Base-by-base conservation (phyloP, 169 alveolate genomes). In the Plasmodium yoelii region DNA sequence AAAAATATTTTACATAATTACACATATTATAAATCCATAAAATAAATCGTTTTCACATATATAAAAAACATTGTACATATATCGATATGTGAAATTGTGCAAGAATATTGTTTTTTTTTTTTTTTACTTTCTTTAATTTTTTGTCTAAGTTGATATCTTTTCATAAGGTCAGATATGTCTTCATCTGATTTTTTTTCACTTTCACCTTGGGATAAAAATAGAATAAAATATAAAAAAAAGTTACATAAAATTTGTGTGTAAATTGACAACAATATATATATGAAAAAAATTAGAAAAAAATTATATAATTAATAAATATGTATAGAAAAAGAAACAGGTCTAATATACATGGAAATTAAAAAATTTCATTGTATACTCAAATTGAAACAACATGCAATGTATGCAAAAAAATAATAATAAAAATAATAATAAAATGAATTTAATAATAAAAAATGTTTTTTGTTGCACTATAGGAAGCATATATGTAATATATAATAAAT, bases 71-170 rank as follows among this genome's bases (percentile, higher is more conserved):
- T n/a, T 65, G 18, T 9, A 44, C 15, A 22, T 53, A 65, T n/a
- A 65, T 65, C 8, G 28, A 65, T 15, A 61, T 19, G 8, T 26
- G 1, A 55, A 55, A 55, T 15, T 10, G 15, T 55, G 8, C 22
- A 55, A 55, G 15, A 7, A 55, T 55, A 6, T 55, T 55, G 22
- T 55, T 49, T 47, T 49, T 47, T 51, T 49, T 47, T 51, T 61
- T 53, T 19, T 44, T 63, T 67, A 80, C 90, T 80, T 80, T 80
- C 90, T 80, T 80, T 80, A 51, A 80, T 57, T 59, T 80, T 80
- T 67, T 80, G 90, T 67, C 90, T 80, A 69, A 80, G 90, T 49
- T 80, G 71, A 60, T 80, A 80, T 80, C 90, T 80, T 47, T 80
- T 67, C 90, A 80, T 55, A 59, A 80, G 72, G 5, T 80, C 56